Evolutionary conservation across 139 green algal genomes (phyloP).

Genomic region (Chlorella sp.): DNA sequence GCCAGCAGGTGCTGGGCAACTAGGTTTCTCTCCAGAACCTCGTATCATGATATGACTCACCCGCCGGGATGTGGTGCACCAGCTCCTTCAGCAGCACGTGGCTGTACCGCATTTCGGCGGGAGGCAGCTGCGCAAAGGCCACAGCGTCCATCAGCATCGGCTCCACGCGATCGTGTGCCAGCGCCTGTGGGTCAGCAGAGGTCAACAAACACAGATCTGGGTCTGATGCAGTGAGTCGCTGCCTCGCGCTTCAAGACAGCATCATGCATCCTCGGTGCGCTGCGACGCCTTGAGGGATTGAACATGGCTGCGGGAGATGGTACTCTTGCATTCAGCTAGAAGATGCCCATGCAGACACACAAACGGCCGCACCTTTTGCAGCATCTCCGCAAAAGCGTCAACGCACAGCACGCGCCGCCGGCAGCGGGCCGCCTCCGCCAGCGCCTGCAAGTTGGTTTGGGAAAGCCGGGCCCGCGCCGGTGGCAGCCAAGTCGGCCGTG

Average conservation of each 20-base stretch:
- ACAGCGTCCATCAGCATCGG: conserved; percentile 21
- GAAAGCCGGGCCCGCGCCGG: too few species aligned
- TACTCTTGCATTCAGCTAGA: too few species aligned
- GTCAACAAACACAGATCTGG: too few species aligned
- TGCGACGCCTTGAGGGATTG: too few species aligned
- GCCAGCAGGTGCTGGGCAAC: neutral
- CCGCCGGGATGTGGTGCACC: conserved; percentile 17
- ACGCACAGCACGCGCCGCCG: conserved; percentile 34
- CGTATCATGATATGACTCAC: neutral
- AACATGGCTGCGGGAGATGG: too few species aligned
- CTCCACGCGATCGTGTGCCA: conserved; percentile 1
- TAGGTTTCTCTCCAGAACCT: too few species aligned
- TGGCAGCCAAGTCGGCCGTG: too few species aligned
- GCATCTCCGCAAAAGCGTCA: conserved; percentile 30
- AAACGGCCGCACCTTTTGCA: conserved; percentile 24
- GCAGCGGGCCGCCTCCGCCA: neutral
- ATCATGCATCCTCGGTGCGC: too few species aligned
- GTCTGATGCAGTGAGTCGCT: too few species aligned
- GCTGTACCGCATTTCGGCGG: conserved; percentile 8
- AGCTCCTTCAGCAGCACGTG: conserved; percentile 38
- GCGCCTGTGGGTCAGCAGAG: neutral
- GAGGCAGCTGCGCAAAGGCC: neutral
- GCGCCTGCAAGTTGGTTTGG: neutral
- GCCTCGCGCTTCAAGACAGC: too few species aligned
- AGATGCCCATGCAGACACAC: too few species aligned